Conservation (phyloP, 1,284 basidiomycete species). For the Mycocalia duriaeana region DNA sequence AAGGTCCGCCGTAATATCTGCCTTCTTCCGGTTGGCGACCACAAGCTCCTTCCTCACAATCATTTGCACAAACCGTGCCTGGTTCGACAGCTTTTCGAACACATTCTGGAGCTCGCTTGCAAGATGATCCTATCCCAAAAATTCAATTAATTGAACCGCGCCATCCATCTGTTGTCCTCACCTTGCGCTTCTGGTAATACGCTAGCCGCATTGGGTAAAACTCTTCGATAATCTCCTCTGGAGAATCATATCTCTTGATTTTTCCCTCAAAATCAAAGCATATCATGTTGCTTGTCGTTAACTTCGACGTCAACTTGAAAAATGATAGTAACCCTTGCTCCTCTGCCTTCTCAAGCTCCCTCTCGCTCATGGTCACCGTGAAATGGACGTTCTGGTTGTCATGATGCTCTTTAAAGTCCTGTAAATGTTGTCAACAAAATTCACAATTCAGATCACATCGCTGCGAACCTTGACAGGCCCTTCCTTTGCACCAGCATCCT, state of each 20-base stretch:
- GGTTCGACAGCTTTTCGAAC: slow-evolving; percentile 88
- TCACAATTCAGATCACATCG: slow-evolving; percentile 72
- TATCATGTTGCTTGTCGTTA: slow-evolving; percentile 96
- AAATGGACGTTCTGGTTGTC: slow-evolving; percentile 94
- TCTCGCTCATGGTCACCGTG: slow-evolving; percentile 76
- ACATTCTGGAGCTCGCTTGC: slow-evolving; percentile 81
- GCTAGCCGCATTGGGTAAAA: slow-evolving; percentile 89
- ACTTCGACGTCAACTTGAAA: slow-evolving; percentile 84
- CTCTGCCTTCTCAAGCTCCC: slow-evolving; percentile 84
- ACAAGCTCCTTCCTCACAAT: slow-evolving; percentile 86
- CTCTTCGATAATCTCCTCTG: slow-evolving; percentile 92
- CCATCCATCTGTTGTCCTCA: slow-evolving; percentile 18
- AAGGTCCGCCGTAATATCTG: slow-evolving; percentile 82
- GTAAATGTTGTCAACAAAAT: too few species aligned
- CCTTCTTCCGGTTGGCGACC: slow-evolving; percentile 91
- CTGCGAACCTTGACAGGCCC: slow-evolving; percentile 56
- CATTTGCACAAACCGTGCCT: slow-evolving; percentile 96
- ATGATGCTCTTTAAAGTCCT: slow-evolving; percentile 97
- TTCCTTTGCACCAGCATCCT: slow-evolving; percentile 41
- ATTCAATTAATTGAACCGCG: background rate
- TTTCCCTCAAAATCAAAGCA: slow-evolving; percentile 96
- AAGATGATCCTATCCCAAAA: slow-evolving; percentile 68
- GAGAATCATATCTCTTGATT: slow-evolving; percentile 88
- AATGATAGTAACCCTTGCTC: slow-evolving; percentile 85
- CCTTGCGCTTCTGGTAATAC: slow-evolving; percentile 95